Base-by-base conservation (phyloP, 164 flowering plant species). In the Nymphaea colorata region DNA sequence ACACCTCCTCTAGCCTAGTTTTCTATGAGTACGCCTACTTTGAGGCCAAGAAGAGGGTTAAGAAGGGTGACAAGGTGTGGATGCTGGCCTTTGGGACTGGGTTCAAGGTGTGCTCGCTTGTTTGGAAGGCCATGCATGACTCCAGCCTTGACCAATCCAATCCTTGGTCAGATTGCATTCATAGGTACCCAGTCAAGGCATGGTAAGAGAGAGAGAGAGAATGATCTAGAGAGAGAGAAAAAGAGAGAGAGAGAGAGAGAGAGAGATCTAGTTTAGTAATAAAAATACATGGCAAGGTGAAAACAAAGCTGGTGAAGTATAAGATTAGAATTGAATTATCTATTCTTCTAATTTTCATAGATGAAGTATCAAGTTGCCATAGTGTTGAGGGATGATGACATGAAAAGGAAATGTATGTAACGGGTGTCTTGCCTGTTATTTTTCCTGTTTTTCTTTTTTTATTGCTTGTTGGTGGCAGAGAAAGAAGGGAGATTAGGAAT, bases 71-170 rank as follows among this genome's bases (percentile, higher is more conserved):
- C 41, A 74, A 65, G 69, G 69, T 83, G 68, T 84, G 86, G 86
- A 82, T 87, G 85, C 70, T 78, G 73, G 86, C 85, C 45, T 87
- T 87, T 61, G 88, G 91, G n/a, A 82, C 89, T 0, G 91, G 91
- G 42, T 87, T 82, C 67, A 87, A 87, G 70, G 85, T 81, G 41
- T 76, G 86, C 3, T 82, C 86, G 18, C 76, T 81, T 61, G 86
- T 85, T 60, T 81, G 83, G 81, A 81, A 75, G 73, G 73, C 78
- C 63, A 68, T 82, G n/a, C 62, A 57, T 44, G 80, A 83, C 73
- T 72, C 82, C 3, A 6, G 25, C 6, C 43, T 10, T 2, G 81
- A 81, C 15, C 25, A 51, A 11, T 82, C 83, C 70, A 87, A 85
- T 76, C 83, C 85, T 6, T 85, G 91, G 88, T 77, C 69, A 12